Evolutionary conservation across 1,284 basidiomycete species (phyloP), one percentile per base, ranked within the genome.

Genomic region (Ganoderma lingzhi): DNA sequence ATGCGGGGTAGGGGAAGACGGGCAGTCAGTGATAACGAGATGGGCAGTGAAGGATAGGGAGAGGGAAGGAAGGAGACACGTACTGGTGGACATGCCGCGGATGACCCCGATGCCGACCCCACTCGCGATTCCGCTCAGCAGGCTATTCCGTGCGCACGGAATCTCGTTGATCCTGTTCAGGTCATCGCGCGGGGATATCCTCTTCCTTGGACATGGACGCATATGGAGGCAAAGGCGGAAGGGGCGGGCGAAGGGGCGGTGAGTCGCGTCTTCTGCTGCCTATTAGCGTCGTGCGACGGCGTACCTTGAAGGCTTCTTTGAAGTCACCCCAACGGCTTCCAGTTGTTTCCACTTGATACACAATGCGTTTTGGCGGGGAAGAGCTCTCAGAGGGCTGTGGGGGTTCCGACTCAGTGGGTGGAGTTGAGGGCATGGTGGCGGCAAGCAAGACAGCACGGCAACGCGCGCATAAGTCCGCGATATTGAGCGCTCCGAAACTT

Each of bases 141-240:
- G 76, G 73, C 86, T 86, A 59, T 80, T 86, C 53, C 87, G 79
- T 63, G 86, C 85, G 67, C 92, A 93, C 14, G 92, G 92, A 15
- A 93, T 84, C 74, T 92, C 84, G 48, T 81, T 82, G 56, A 88
- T 81, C 68, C 81, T 82, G 64, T 83, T 78, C 30, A 86, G 71
- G 76, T 88, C 86, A 73, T 87, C 80, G 68, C 70, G 74, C n/a
- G 79, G 69, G 44, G 82, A 85, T 75, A 88, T 76, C 76, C 83
- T 84, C 87, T 88, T 80, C 77, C 83, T 82, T 83, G 70, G 72
- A 64, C 73, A 71, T 66, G 53, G 45, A 41, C 37, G n/a, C n/a
- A 23, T n/a, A 23, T 19, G 14, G 48, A 15, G 48, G 30, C 30
- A 17, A 12, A 6, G 32, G 6, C 10, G 37, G 9, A 8, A 14